Base-by-base conservation (phyloP, 2,329 filamentous ascomycete species). In the Exophiala aquamarina region DNA sequence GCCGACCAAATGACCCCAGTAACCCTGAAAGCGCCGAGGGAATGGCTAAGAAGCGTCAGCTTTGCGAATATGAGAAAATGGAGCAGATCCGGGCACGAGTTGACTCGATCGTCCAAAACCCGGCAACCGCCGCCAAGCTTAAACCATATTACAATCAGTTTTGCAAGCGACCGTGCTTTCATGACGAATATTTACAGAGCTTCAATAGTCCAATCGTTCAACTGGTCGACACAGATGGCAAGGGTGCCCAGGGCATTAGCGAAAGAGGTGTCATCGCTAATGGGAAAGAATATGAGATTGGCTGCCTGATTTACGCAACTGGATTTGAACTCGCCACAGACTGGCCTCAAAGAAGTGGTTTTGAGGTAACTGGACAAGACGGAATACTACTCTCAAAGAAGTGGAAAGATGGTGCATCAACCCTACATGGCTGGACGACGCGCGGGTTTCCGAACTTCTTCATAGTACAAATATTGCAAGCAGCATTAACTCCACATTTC, bases 151-250 rank as follows among this genome's bases (percentile, higher is more conserved):
- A 84, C 58, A 73, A 77, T 0, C 64, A 65, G 0, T 83, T 77
- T 73, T 86, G 82, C 68, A 86, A 86, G 61, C 74, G 82, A 0
- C 81, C 82, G 0, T 75, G 70, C 32, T 84, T 83, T 63, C 78
- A 79, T 62, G 78, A 84, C 56, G 70, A 74, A 4, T 84, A 82
- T 56, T 71, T 85, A 0, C 59, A 69, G 2, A 56, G 74, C 0
- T 86, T 85, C 71, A 86, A 86, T 63, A 60, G 59, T 21, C 63
- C 70, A 0, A 76, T 82, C 55, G 82, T 86, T 3, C 70, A 71
- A 4, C 73, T 86, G 0, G 68, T 86, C 13, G 79, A 86, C 59
- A 84, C 80, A 0, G 63, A 77, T 21, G 78, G 76, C 3, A 69
- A 72, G 50, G 78, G 80, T 5, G 62, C 81, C 2, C 67, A 73